Conservation (phyloP, 2,329 filamentous ascomycete species). For the Ascochyta viciae-villosae region DNA sequence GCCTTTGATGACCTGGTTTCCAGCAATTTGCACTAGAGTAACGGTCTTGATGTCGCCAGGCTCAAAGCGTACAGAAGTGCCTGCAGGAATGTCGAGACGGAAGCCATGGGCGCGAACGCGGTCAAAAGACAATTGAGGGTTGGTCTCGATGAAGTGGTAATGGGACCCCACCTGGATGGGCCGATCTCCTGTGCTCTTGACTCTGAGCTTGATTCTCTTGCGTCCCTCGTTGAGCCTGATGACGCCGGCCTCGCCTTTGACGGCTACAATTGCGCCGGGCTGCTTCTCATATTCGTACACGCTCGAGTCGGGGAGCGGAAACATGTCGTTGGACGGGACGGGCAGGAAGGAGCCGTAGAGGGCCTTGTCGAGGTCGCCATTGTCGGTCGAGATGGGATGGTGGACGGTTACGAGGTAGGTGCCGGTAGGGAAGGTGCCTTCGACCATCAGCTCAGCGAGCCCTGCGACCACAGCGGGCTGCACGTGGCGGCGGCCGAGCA, state of each 20-base stretch:
- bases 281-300: slow-evolving; percentile 72
- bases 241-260: slow-evolving; percentile 67
- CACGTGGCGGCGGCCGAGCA: slow-evolving; percentile 93
- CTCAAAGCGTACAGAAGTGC: slow-evolving; percentile 92
- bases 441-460: slow-evolving; percentile 85
- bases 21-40: slow-evolving; percentile 85
- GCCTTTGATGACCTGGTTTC: slow-evolving; percentile 78
- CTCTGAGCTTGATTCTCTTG: slow-evolving; percentile 74
- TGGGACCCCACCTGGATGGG: slow-evolving; percentile 92
- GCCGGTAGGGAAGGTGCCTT: slow-evolving; percentile 89
- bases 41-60: slow-evolving; percentile 92
- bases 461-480: slow-evolving; percentile 80
- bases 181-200: slow-evolving; percentile 86
- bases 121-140: slow-evolving; percentile 88
- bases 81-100: slow-evolving; percentile 86
- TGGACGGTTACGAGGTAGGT: slow-evolving; percentile 96
- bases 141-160: slow-evolving; percentile 96
- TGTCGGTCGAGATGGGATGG: slow-evolving; percentile 83
- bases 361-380: slow-evolving; percentile 85
- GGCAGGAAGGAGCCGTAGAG: slow-evolving; percentile 93
- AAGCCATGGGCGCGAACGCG: slow-evolving; percentile 82
- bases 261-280: slow-evolving; percentile 80
- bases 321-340: slow-evolving; percentile 71
- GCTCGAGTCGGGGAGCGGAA: slow-evolving; percentile 69
- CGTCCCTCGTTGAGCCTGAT: slow-evolving; percentile 77